phyloP scores from a whole-genome alignment of 768 basidiomycete genomes.

The Panaeolus papilionaceus region DNA sequence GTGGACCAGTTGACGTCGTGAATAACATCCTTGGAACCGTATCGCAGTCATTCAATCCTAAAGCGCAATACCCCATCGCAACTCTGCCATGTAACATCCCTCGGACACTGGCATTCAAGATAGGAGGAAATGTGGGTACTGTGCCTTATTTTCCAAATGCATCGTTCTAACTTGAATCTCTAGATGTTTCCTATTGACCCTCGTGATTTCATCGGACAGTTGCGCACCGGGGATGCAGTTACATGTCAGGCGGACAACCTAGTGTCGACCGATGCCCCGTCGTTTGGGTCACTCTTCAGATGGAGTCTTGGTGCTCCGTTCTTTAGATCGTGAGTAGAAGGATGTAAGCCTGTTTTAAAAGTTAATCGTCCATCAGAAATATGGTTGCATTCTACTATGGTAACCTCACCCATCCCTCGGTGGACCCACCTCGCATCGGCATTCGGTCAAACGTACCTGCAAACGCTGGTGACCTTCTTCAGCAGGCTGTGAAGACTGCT shows the following conservation, averaged over 20 bases:
- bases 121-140: conserved; percentile 56
- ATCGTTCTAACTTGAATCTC: not conserved
- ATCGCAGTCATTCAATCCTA: conserved; percentile 41
- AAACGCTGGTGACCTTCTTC: conserved; percentile 49
- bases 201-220: conserved; percentile 64
- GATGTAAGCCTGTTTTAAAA: not conserved
- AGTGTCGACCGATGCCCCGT: conserved; percentile 66
- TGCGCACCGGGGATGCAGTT: conserved; percentile 38
- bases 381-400: conserved; percentile 75
- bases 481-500: conserved; percentile 43
- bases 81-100: conserved; percentile 56
- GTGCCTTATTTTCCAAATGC: not conserved
- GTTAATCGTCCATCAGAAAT: conserved; percentile 42
- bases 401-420: conserved; percentile 69
- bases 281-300: conserved; percentile 56
- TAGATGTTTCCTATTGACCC: conserved; percentile 73
- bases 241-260: conserved; percentile 62
- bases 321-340: conserved; percentile 60
- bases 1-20: conserved; percentile 74
- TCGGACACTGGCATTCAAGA: conserved; percentile 64
- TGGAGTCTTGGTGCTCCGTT: conserved; percentile 81
- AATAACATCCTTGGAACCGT: conserved; percentile 47
- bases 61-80: conserved; percentile 30
- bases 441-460: conserved; percentile 66
- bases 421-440: conserved; percentile 72